Evolutionary conservation across 768 basidiomycete species (phyloP), one percentile per base, ranked within the genome.

Genomic region (Lactifluus echinatus): DNA sequence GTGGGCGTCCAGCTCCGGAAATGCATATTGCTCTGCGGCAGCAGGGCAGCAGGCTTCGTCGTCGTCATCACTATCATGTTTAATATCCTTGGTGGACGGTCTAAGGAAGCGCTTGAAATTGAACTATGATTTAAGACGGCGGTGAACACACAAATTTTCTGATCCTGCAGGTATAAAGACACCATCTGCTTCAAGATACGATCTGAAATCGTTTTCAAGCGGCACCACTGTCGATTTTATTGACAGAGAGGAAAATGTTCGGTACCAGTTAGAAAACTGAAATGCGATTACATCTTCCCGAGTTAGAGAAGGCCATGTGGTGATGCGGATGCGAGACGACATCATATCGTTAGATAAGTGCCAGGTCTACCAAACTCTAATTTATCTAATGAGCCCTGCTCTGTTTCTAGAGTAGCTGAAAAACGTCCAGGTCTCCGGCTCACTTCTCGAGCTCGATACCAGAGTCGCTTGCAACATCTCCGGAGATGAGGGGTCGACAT

Each of bases 241-340:
- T 50, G 80, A 83, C 26, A 81, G 64, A 8, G 72, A 69, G 10
- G 82, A 72, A 68, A 89, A 93, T 8, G 63, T 67, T 5, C 89
- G 81, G 65, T 91, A 91, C 93, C 93, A 94, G 2, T 81, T 80
- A 1, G 90, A 92, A 64, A 89, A 88, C 55, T 91, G 89, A 66
- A 89, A 93, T 3, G 79, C 73, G 12, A 86, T 74, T 53, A 91
- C 74, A 65, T 83, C 80, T 4, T 73, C 67, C 15, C 72, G 68
- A 2, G 78, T 76, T 31, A 78, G 70, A 2, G 64, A 37, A 17
- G 87, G 89, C 66, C 87, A 89, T 42, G 76, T 49, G 8, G 39
- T n/a, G n/a, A n/a, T n/a, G n/a, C n/a, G n/a, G n/a, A n/a, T n/a
- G n/a, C n/a, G n/a, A n/a, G n/a, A n/a, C n/a, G n/a, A n/a, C n/a